A percentile compares a stretch with the other conserved stretches of the same genome.
Evolutionary conservation across 257 asterid species (phyloP).

Genomic region (Solanum chmielewskii): DNA sequence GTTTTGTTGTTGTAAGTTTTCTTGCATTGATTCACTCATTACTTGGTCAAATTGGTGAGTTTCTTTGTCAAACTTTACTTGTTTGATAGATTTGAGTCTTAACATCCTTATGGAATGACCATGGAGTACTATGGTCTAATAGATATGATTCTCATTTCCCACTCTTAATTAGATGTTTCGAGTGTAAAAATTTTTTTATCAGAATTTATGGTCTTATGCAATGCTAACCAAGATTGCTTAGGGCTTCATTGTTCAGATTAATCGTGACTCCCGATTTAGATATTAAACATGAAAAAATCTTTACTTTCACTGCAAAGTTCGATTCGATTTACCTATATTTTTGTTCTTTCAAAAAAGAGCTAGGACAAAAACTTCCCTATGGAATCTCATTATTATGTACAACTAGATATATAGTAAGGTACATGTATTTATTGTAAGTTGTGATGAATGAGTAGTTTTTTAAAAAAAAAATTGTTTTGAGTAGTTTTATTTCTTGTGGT

Average conservation of each 20-base stretch:
- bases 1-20: background rate
- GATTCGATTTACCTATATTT: background rate
- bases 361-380: background rate
- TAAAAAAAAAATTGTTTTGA: background rate
- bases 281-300: background rate
- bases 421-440: background rate
- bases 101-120: background rate
- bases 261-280: background rate
- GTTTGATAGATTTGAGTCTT: background rate
- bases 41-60: background rate
- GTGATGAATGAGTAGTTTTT: background rate
- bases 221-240: background rate
- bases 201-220: background rate
- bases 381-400: background rate
- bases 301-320: background rate
- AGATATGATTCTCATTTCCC: background rate
- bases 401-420: background rate
- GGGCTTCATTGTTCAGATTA: background rate
- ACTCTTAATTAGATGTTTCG: background rate
- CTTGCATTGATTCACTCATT: background rate
- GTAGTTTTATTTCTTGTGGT: background rate
- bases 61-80: background rate
- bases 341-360: background rate
- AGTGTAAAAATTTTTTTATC: fast-evolving
- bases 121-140: background rate